Evolutionary conservation across 139 green algal genomes (phyloP).

Genomic region (Chlamydomonas sp.): DNA sequence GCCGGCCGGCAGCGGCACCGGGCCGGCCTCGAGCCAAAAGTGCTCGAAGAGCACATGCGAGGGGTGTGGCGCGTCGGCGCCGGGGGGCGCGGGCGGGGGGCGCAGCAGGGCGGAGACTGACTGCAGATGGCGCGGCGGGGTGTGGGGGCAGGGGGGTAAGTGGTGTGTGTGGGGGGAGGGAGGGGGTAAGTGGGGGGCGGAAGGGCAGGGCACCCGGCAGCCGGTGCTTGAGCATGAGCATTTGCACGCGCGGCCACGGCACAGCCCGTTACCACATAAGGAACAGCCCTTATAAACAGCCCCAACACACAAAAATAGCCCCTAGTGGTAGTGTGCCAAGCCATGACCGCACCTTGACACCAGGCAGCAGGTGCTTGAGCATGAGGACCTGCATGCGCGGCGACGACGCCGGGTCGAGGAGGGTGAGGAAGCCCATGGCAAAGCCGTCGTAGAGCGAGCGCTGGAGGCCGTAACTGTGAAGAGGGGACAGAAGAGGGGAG

Average conservation of each 20-base stretch:
- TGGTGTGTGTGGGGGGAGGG: too few relatives aligned
- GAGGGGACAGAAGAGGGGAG: too few relatives aligned
- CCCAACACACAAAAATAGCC: too few relatives aligned
- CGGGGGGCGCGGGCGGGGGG: constrained; percentile 27
- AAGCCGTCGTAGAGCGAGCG: constrained; percentile 86
- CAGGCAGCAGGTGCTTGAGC: constrained; percentile 31
- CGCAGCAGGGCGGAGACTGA: constrained; percentile 42
- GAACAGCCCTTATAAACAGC: background rate
- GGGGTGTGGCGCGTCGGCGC: background rate
- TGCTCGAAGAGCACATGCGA: constrained; percentile 81
- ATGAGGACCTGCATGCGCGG: constrained; percentile 67
- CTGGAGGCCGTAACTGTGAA: constrained; percentile 82
- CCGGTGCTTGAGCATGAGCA: background rate
- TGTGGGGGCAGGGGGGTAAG: too few relatives aligned
- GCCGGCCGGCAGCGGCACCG: constrained; percentile 34
- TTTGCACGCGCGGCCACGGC: too few relatives aligned
- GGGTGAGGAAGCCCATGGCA: constrained; percentile 90
- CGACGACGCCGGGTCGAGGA: constrained; percentile 45
- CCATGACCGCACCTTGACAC: constrained; percentile 49
- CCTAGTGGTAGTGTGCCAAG: too few relatives aligned
- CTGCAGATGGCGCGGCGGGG: too few relatives aligned
- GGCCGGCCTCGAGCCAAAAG: constrained; percentile 86
- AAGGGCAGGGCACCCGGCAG: too few relatives aligned
- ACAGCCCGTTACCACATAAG: too few relatives aligned
- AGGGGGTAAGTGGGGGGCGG: too few relatives aligned